A percentile compares a stretch with the other conserved stretches of the same genome.
Conservation (phyloP, 805 yeast genomes). For the Kodamaea leandrae region DNA sequence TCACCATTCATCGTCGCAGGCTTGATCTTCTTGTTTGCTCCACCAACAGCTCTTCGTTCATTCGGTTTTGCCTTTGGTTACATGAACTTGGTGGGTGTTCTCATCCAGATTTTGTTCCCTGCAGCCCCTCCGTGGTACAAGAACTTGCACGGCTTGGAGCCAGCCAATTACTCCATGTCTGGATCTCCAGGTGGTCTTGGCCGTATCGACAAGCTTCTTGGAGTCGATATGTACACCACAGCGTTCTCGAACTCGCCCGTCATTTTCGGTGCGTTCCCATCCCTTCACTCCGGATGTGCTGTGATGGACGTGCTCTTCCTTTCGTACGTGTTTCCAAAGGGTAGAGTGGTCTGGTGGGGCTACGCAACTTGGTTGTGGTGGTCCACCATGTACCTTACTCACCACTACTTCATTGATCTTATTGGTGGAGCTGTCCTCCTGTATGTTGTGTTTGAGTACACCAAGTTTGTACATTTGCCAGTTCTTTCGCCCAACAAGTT, state of each 20-base stretch:
- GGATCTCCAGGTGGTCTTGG: constrained; percentile 97
- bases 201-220: constrained; percentile 76
- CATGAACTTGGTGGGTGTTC: constrained; percentile 85
- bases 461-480: constrained; percentile 70
- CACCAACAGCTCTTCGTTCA: constrained; percentile 80
- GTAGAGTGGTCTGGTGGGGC: constrained; percentile 59
- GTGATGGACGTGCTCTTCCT: constrained; percentile 90
- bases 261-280: constrained; percentile 85
- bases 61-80: constrained; percentile 94
- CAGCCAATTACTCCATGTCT: constrained; percentile 86
- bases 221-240: constrained; percentile 78
- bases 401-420: constrained; percentile 91
- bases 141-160: constrained; percentile 74
- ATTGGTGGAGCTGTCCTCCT: constrained; percentile 92
- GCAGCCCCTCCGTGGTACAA: constrained; percentile 99
- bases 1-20: constrained; percentile 85
- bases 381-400: constrained; percentile 96
- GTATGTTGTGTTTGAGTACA: constrained; percentile 62
- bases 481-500: constrained; percentile 47
- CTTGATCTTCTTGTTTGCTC: constrained; percentile 79
- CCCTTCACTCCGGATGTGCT: constrained; percentile 92
- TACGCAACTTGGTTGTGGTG: constrained; percentile 97
- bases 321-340: constrained; percentile 74
- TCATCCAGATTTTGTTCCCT: constrained; percentile 79
- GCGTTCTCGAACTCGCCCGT: constrained; percentile 85